phyloP scores from a whole-genome alignment of 208 protist genomes.

The Wallacemonas sp. region DNA sequence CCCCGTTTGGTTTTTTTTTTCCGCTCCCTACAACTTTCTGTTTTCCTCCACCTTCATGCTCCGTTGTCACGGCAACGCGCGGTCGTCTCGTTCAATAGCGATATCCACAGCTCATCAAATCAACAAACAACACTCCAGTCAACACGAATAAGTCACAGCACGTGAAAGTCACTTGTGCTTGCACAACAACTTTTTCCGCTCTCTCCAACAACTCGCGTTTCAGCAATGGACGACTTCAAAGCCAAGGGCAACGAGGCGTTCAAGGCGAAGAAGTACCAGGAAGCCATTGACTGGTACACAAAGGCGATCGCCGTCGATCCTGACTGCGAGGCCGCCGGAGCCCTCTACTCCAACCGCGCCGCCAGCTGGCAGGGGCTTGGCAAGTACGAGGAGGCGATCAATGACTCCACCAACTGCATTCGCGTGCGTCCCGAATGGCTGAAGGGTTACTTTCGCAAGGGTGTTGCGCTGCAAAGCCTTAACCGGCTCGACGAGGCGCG shows the following conservation, averaged over 20 bases:
- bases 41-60: constrained; percentile 4
- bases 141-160: too few species aligned
- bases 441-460: constrained; percentile 91
- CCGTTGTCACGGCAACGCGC: background rate
- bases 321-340: constrained; percentile 63
- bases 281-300: constrained; percentile 91
- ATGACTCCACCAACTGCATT: constrained; percentile 87
- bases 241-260: constrained; percentile 90
- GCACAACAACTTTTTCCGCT: constrained; percentile 9
- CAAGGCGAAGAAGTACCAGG: constrained; percentile 84
- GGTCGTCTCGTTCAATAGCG: background rate
- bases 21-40: background rate
- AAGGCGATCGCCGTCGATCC: constrained; percentile 86
- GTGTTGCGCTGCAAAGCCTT: constrained; percentile 68
- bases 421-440: constrained; percentile 83
- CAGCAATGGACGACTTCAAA: constrained; percentile 83
- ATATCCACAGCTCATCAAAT: too few species aligned
- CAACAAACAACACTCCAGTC: too few species aligned
- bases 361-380: constrained; percentile 76
- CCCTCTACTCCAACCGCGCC: constrained; percentile 90
- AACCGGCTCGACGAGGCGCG: constrained; percentile 76
- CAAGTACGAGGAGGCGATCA: constrained; percentile 72
- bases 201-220: background rate
- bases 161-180: background rate
- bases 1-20: background rate